phyloP scores from a whole-genome alignment of 2,329 filamentous ascomycete genomes.

The Pezicula rhizophila region DNA sequence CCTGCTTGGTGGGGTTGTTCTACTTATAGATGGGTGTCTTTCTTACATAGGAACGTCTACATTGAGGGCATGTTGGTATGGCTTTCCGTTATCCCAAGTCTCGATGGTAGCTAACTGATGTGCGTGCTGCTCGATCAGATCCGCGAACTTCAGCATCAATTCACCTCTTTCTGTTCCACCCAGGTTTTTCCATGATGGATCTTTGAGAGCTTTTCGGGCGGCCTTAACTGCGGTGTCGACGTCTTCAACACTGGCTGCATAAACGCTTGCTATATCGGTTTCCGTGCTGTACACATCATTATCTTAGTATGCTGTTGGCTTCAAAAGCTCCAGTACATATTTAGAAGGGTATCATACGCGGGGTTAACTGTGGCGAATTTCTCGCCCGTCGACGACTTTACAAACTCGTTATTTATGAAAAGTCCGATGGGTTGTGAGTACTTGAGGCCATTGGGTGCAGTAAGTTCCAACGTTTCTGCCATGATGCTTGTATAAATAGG shows the following conservation, averaged over 20 bases:
- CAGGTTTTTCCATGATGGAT: conserved; percentile 55
- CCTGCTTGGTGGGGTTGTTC: too few relatives aligned
- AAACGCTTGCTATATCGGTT: conserved; percentile 59
- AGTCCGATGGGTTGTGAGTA: conserved; percentile 66
- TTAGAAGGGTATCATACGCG: conserved; percentile 36
- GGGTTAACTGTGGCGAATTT: conserved; percentile 62
- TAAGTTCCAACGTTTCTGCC: conserved; percentile 41
- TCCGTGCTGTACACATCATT: conserved; percentile 41
- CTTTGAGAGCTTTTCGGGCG: conserved; percentile 51
- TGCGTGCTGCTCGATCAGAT: conserved; percentile 59
- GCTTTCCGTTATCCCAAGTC: conserved; percentile 64
- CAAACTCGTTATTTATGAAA: conserved; percentile 75
- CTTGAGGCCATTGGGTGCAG: conserved; percentile 64
- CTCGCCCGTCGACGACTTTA: conserved; percentile 54
- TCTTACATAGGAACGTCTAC: background rate
- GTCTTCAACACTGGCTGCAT: conserved; percentile 58
- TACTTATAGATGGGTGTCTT: too few relatives aligned
- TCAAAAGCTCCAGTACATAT: background rate
- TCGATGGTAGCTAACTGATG: conserved; percentile 49
- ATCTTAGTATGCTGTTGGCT: background rate
- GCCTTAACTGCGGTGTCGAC: conserved; percentile 62
- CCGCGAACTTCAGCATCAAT: conserved; percentile 61
- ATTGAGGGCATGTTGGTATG: conserved; percentile 1
- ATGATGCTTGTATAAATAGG: too few relatives aligned
- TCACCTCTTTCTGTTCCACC: conserved; percentile 65